These are phyloP conservation scores for Berberis vulgaris DNA, from an alignment of 164 flowering plant genomes.

Conservation along the genomic window DNA sequence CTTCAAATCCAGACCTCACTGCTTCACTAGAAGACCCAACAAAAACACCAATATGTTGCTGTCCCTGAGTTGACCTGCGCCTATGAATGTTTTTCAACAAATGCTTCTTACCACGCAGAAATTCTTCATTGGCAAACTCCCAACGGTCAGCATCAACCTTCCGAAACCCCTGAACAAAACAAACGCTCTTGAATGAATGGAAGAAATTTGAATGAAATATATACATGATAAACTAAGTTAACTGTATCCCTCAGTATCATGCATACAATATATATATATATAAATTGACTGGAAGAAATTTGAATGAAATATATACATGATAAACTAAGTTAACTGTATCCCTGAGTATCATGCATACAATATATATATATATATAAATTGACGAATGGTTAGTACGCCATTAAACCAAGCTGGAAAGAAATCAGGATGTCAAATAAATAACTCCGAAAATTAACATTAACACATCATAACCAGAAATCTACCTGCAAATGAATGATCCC, in stretches of 20 bases:
- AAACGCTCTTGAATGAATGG: slow-evolving; percentile 8
- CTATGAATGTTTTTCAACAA: slow-evolving; percentile 73
- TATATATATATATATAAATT: neutral
- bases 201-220: neutral
- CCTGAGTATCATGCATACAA: too few relatives aligned
- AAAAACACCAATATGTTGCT: slow-evolving; percentile 23
- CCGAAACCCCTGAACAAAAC: slow-evolving; percentile 71
- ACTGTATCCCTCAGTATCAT: too few relatives aligned
- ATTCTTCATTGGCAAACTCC: slow-evolving; percentile 82
- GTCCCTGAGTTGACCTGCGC: slow-evolving; percentile 54
- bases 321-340: too few relatives aligned
- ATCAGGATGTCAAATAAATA: neutral
- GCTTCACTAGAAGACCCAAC: slow-evolving; percentile 25
- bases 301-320: neutral
- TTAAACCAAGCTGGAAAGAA: neutral
- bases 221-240: neutral
- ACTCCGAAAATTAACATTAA: neutral
- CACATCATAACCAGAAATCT: slow-evolving; percentile 14
- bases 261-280: too few relatives aligned
- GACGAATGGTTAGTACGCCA: neutral
- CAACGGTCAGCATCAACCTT: slow-evolving; percentile 75
- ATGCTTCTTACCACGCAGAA: slow-evolving; percentile 55
- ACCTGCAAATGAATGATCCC: slow-evolving; percentile 29
- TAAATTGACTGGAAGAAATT: neutral
- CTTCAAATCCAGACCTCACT: slow-evolving; percentile 29